phyloP scores from a whole-genome alignment of 1,139 yeast species.

The Nakaseomyces uthaithaninus region DNA sequence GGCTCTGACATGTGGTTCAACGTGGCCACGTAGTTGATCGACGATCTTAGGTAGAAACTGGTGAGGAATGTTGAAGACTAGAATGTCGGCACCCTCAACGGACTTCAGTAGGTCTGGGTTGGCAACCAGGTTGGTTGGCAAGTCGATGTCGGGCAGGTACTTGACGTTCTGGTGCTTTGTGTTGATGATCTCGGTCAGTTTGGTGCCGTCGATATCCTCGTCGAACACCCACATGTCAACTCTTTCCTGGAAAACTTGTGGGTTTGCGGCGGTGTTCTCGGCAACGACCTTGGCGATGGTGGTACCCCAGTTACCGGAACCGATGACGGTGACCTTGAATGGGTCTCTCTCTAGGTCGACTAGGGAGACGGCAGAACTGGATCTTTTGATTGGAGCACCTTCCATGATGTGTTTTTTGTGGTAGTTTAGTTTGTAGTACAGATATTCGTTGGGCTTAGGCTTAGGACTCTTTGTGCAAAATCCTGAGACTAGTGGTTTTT shows the following conservation, averaged over 20 bases:
- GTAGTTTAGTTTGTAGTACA: slow-evolving; percentile 5
- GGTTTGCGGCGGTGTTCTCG: slow-evolving; percentile 66
- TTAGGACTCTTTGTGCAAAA: neutral
- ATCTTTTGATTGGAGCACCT: slow-evolving; percentile 10
- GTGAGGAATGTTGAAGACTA: slow-evolving; percentile 88
- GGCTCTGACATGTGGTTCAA: slow-evolving; percentile 64
- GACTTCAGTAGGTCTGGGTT: slow-evolving; percentile 71
- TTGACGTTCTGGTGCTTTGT: slow-evolving; percentile 79
- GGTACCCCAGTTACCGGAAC: slow-evolving; percentile 88
- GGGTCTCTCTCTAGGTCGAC: slow-evolving; percentile 29
- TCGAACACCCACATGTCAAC: slow-evolving; percentile 95
- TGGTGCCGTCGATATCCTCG: slow-evolving; percentile 61
- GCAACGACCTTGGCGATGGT: slow-evolving; percentile 89
- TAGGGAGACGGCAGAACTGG: slow-evolving; percentile 12
- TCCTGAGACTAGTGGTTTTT: slow-evolving; percentile 5
- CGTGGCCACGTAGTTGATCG: slow-evolving; percentile 64
- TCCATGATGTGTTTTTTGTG: neutral
- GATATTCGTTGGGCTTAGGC: slow-evolving; percentile 7
- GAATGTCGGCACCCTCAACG: slow-evolving; percentile 66
- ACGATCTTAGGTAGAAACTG: slow-evolving; percentile 75
- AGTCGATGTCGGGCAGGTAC: slow-evolving; percentile 68
- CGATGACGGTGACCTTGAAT: slow-evolving; percentile 45
- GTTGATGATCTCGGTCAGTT: slow-evolving; percentile 79
- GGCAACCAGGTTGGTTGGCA: slow-evolving; percentile 75
- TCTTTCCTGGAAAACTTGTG: slow-evolving; percentile 53